Conservation (phyloP, 2,329 filamentous ascomycete genomes). For the Fusarium penzigii region DNA sequence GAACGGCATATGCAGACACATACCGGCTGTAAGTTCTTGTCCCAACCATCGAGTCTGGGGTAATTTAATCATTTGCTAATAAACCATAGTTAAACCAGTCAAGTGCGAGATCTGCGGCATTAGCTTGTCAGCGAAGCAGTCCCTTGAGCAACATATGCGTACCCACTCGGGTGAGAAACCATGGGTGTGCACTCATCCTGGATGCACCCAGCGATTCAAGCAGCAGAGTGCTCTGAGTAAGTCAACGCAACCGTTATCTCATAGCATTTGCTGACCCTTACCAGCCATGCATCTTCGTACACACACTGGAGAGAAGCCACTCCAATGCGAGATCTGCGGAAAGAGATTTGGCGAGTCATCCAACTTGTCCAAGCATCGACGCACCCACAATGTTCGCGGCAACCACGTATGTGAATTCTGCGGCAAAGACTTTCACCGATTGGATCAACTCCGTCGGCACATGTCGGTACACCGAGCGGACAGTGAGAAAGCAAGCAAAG, state of each 20-base stretch:
- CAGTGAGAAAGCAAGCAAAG: constrained; percentile 18
- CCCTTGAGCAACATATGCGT: constrained; percentile 66
- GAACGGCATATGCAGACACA: constrained; percentile 67
- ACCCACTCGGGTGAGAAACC: constrained; percentile 68
- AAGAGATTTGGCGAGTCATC: constrained; percentile 66
- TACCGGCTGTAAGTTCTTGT: constrained; percentile 56
- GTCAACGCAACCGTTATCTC: constrained; percentile 22
- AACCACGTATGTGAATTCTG: constrained; percentile 55
- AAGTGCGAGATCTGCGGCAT: constrained; percentile 56
- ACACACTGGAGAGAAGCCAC: constrained; percentile 65
- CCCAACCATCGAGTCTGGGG: constrained; percentile 1
- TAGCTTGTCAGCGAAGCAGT: constrained; percentile 66
- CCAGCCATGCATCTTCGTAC: constrained; percentile 67
- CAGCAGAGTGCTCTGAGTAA: constrained; percentile 68
- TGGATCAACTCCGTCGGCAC: constrained; percentile 63
- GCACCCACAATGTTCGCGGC: constrained; percentile 58
- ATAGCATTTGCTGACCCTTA: constrained; percentile 16
- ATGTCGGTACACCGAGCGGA: constrained; percentile 35
- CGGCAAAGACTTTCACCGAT: constrained; percentile 57
- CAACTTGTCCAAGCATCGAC: constrained; percentile 66
- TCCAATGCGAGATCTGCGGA: constrained; percentile 58
- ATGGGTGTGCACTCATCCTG: constrained; percentile 53
- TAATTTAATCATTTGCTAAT: constrained; percentile 13
- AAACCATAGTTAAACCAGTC: constrained; percentile 56
- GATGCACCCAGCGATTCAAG: constrained; percentile 61